phyloP scores from a whole-genome alignment of 345 rosid genomes.

The Hibiscus trionum region DNA sequence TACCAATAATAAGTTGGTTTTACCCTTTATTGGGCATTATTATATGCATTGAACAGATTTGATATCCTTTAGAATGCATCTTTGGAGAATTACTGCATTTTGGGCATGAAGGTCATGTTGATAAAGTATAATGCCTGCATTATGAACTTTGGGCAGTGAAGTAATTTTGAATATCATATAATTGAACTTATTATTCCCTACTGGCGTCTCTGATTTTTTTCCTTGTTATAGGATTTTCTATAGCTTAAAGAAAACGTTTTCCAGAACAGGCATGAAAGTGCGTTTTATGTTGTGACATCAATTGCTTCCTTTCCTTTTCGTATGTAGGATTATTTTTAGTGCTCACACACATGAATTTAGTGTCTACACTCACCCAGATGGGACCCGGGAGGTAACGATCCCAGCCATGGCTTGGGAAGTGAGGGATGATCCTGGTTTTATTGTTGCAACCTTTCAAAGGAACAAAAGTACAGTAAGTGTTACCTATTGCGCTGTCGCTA shows the following conservation, averaged over 20 bases:
- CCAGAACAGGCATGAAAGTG: background rate
- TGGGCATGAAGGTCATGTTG: background rate
- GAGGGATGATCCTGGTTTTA: conserved; percentile 51
- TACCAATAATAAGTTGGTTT: background rate
- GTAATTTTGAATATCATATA: background rate
- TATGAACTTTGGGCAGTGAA: background rate
- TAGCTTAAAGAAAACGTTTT: background rate
- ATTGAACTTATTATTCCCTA: too few species aligned
- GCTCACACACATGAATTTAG: conserved; percentile 43
- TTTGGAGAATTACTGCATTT: background rate
- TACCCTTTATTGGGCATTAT: background rate
- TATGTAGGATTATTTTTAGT: conserved; percentile 43
- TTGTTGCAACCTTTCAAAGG: conserved; percentile 37
- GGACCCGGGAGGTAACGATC: conserved; percentile 51
- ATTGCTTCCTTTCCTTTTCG: background rate
- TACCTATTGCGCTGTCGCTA: conserved; percentile 44
- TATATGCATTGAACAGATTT: background rate
- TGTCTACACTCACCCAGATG: conserved; percentile 45
- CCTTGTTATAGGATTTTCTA: background rate
- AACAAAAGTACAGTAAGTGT: conserved; percentile 26
- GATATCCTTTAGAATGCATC: background rate
- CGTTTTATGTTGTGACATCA: background rate
- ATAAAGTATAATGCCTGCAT: background rate
- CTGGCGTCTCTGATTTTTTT: background rate
- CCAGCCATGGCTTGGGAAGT: conserved; percentile 56